Base-by-base conservation (phyloP, 75 land plant genomes). In the Azolla pinnata region DNA sequence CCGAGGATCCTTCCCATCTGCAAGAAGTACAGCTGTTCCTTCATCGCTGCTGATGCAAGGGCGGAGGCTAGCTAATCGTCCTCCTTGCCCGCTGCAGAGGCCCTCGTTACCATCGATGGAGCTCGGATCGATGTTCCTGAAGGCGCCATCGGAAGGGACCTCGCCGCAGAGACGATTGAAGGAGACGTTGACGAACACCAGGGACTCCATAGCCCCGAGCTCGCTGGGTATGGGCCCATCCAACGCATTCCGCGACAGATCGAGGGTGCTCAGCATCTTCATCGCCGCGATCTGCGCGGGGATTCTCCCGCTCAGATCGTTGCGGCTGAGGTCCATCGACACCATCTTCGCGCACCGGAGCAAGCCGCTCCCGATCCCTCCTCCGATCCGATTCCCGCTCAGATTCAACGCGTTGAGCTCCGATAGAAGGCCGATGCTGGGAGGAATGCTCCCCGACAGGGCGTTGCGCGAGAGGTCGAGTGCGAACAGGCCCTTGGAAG, bases 171-270 rank as follows among this genome's bases (percentile, higher is more conserved):
- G 69, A 33, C 77, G 58, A 57, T 86, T 86, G 74, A 79, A 70
- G 3, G 90, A 86, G 63, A 86, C 44, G 29, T 86, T 78, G n/a
- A 79, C 65, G 26, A 67, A 44, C 27, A 76, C 82, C 29, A 86
- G 67, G 0, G 84, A 83, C 30, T 65, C 68, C 16, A 78, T 65
- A 12, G 20, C 21, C 2, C 73, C 81, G 10, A 74, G 61, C 35
- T 71, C 38, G 12, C 61, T 28, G 19, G 88, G 88, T 28, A 85
- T 76, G 44, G 60, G 50, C 20, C 88, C 88, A 21, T 72, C 53
- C 49, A 88, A 61, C n/a, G 61, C 35, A 56, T 88, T 88, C 0
- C 52, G 67, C 10, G 79, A 70, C 23, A 80, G 48, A 57, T 80
- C 71, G 29, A 82, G 75, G 14, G 58, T 26, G 31, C 57, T 34